These are phyloP conservation scores for Tylopilus sp. DNA, from an alignment of 1,284 basidiomycete genomes.

Conservation along the genomic window DNA sequence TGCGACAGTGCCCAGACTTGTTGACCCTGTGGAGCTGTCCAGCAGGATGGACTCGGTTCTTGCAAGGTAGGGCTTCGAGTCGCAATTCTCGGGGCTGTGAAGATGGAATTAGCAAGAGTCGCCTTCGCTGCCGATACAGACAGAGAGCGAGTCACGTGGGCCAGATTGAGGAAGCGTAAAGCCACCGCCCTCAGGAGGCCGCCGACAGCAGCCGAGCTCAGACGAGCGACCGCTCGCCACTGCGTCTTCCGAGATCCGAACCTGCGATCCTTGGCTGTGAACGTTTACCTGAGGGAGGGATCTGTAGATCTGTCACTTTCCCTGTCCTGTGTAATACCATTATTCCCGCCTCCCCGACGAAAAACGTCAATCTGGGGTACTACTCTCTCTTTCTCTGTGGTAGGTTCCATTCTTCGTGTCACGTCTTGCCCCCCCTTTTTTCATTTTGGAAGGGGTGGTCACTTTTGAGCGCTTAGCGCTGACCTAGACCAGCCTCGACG, in stretches of 20 bases:
- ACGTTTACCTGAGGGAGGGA: conserved; percentile 12
- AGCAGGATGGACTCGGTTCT: neutral
- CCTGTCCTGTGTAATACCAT: neutral
- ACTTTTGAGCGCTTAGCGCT: neutral
- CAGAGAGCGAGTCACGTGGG: conserved; percentile 11
- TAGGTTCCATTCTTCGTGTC: conserved; percentile 20
- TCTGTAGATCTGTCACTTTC: conserved; percentile 23
- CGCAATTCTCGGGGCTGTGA: conserved; percentile 28
- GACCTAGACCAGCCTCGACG: conserved; percentile 1
- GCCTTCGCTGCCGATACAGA: conserved; percentile 12
- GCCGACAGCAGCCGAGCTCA: conserved; percentile 17
- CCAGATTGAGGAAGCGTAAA: conserved; percentile 13
- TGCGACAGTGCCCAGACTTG: conserved; percentile 13
- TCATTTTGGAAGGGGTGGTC: conserved; percentile 4
- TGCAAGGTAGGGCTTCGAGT: neutral
- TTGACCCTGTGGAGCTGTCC: neutral
- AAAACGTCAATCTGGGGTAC: conserved; percentile 18
- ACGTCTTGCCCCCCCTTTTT: neutral
- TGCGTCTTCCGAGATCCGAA: conserved; percentile 19
- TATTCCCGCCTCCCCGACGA: neutral
- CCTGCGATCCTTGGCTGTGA: conserved; percentile 13
- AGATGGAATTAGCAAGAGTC: conserved; percentile 2
- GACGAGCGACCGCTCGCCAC: conserved; percentile 6
- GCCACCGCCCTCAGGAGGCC: conserved; percentile 13
- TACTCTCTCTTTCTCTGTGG: neutral